Base-by-base conservation (phyloP, 2,329 filamentous ascomycete species). In the Pestalotiopsis sp. region DNA sequence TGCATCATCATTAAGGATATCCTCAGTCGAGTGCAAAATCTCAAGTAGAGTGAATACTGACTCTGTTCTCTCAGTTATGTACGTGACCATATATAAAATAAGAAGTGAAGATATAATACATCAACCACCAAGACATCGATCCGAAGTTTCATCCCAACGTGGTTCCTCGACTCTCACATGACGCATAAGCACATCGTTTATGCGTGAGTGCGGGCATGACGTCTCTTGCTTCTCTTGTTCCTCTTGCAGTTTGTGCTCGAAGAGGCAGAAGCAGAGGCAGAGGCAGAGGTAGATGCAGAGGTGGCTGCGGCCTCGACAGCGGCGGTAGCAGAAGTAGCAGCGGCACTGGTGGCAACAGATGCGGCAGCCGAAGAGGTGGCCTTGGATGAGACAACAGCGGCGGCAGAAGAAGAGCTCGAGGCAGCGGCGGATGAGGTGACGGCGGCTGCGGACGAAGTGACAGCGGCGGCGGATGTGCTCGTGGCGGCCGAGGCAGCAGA, bases 361-460 rank as follows among this genome's bases (percentile, higher is more conserved):
- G 27, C 20, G n/a, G 20, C 64, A 27, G 49, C 64, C 9, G 45
- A 31, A 12, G 64, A 36, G 12, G 64, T 66, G 31, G 52, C 64
- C n/a, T 27, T 13, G 14, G 38, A 49, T 4, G 38, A 49, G 0
- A 23, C 14, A 13, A 31, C 27, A 27, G 57, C 20, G 20, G 27
- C 59, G 11, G 25, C 59, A 38, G 58, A 23, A n/a, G 27, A 36
- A 23, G 59, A 61, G 25, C n/a, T 38, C 27, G 25, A 25, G 52
- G 31, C 31, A n/a, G 45, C 41, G 25, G 49, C 27, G 2, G 52
- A 56, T 2, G 45, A 36, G n/a, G 38, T 38, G 6, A 25, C 38
- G 3, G 49, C 64, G n/a, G 64, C 64, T 4, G 64, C 25, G 12
- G 64, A 56, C 36, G 62, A 45, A 17, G 62, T 64, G 20, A 52